phyloP scores from a whole-genome alignment of 495 filamentous ascomycete species.

The Apiosordaria backusii region DNA sequence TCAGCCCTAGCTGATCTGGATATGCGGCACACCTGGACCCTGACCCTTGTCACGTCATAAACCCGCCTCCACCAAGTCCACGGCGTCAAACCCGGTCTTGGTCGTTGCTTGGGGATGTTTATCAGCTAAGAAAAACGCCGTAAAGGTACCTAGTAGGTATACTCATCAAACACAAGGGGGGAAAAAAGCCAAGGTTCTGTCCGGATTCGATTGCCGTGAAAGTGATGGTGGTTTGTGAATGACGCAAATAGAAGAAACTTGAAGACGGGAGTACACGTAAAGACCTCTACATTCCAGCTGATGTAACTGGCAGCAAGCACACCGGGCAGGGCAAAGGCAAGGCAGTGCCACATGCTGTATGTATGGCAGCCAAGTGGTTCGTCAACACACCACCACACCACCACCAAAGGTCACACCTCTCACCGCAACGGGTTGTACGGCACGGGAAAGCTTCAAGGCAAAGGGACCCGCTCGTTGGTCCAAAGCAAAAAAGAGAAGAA shows the following conservation, averaged over 20 bases:
- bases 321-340: background rate
- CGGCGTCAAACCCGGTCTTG: background rate
- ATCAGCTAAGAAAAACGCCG: background rate
- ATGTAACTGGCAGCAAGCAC: background rate
- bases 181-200: background rate
- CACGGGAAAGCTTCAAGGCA: background rate
- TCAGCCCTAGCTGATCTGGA: background rate
- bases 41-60: constrained; percentile 1
- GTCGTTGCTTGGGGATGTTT: background rate
- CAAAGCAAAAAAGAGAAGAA: no score
- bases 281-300: background rate
- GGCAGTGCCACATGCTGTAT: background rate
- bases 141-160: background rate
- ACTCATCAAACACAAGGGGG: background rate
- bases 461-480: background rate
- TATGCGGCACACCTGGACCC: background rate
- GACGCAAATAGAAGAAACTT: background rate
- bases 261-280: background rate
- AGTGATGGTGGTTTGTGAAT: background rate
- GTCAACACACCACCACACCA: no score
- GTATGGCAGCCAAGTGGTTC: background rate
- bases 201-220: background rate
- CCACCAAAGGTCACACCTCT: background rate
- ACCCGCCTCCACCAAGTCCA: background rate
- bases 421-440: background rate